Conservation (phyloP, 2,329 filamentous ascomycete species). For the Monosporascus ibericus region DNA sequence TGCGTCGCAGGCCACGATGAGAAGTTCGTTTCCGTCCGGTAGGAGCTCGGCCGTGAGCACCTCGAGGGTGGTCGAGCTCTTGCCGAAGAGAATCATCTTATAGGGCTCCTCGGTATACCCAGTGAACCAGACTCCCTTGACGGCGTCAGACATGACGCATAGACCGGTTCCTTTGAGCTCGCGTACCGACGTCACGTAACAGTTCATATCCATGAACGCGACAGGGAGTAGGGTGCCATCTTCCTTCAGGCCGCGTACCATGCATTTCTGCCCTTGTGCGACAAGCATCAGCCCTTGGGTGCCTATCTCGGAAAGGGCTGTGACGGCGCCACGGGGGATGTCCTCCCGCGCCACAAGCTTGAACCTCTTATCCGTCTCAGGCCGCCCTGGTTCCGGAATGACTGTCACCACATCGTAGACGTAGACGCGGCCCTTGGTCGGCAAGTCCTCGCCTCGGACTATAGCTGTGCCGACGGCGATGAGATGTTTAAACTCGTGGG, state of each 20-base stretch:
- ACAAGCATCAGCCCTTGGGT: slow-evolving; percentile 84
- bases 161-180: slow-evolving; percentile 78
- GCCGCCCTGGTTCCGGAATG: slow-evolving; percentile 78
- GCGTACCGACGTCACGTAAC: slow-evolving; percentile 81
- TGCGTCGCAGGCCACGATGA: slow-evolving; percentile 75
- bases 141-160: slow-evolving; percentile 80
- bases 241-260: slow-evolving; percentile 93
- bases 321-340: slow-evolving; percentile 85
- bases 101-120: slow-evolving; percentile 97
- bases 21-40: slow-evolving; percentile 76
- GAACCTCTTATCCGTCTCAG: slow-evolving; percentile 79
- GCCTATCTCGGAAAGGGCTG: slow-evolving; percentile 76
- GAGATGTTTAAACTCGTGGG: slow-evolving; percentile 76
- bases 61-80: slow-evolving; percentile 72
- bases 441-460: slow-evolving; percentile 83
- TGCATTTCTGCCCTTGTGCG: slow-evolving; percentile 93
- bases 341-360: slow-evolving; percentile 86
- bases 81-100: slow-evolving; percentile 87
- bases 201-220: slow-evolving; percentile 96
- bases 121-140: slow-evolving; percentile 93
- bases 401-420: slow-evolving; percentile 90
- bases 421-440: slow-evolving; percentile 77
- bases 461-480: slow-evolving; percentile 81
- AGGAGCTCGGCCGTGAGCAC: slow-evolving; percentile 81
- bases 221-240: slow-evolving; percentile 89